Base-by-base conservation (phyloP, 805 yeast genomes). In the Kluyveromyces siamensis region DNA sequence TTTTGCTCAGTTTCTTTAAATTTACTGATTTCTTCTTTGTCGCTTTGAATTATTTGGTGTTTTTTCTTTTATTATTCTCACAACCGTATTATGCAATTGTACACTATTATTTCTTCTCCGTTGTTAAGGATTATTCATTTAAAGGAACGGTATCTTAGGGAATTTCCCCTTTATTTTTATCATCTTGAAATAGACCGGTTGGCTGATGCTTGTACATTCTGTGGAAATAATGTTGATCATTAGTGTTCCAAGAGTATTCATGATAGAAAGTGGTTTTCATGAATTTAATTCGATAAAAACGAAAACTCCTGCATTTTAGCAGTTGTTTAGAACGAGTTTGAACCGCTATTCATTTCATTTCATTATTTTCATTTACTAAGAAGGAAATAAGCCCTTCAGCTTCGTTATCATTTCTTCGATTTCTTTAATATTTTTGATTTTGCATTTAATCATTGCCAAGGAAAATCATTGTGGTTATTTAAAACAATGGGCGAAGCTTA, bases 71-170 rank as follows among this genome's bases (percentile, higher is more conserved):
- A 43, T 27, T 30, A 36, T 38, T 25, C 27, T 41, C 40, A 55
- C 54, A 50, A 50, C 49, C 55, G 52, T 53, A 52, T 55, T 56
- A 55, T 55, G 55, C 61, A 55, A 55, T 56, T 57, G 61, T 57
- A 53, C 61, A 55, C 48, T 57, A 55, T 35, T 45, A 40, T 43
- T 41, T 37, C 21, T 40, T 47, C 42, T 37, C 16, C 21, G 36
- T 27, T 18, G 19, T 25, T 30, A 40, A 33, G 30, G 44, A 43
- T 43, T 41, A 30, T 30, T 30, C 35, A 30, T 30, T 30, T 30
- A 30, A 30, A 10, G 35, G 35, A 30, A 30, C 35, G 35, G 35
- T 30, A 30, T 30, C 35, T 30, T 30, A 13, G 35, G 11, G 35
- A 30, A 30, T 30, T 30, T 30, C 14, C 35, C 35, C 35, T 30